phyloP scores from a whole-genome alignment of 495 filamentous ascomycete species.

The Aspergillus kassunensis region DNA sequence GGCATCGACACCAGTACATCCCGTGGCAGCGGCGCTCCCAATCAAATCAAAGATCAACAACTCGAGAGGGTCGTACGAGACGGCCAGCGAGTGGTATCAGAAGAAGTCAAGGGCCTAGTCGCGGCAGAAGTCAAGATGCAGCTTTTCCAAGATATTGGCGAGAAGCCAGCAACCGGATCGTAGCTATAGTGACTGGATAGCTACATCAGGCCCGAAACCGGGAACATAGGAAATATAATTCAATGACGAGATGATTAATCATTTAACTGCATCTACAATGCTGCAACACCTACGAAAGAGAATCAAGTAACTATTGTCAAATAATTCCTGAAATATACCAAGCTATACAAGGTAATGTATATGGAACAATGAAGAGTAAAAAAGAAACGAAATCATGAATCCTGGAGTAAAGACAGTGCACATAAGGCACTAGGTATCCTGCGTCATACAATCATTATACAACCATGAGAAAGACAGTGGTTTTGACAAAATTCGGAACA shows the following conservation, averaged over 20 bases:
- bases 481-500: slow-evolving; percentile 7
- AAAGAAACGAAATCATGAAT: slow-evolving; percentile 10
- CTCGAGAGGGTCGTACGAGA: slow-evolving; percentile 78
- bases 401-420: slow-evolving; percentile 9
- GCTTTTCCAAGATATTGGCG: slow-evolving; percentile 69
- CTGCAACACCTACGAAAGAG: too few relatives aligned
- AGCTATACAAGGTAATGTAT: slow-evolving; percentile 12
- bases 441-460: slow-evolving; percentile 20
- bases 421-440: slow-evolving; percentile 11
- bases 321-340: slow-evolving; percentile 1
- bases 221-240: not conserved
- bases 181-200: not conserved
- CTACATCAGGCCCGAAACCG: too few relatives aligned
- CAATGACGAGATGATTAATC: not conserved
- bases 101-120: slow-evolving; percentile 81
- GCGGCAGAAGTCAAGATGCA: slow-evolving; percentile 79
- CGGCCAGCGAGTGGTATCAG: slow-evolving; percentile 74
- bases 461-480: slow-evolving; percentile 9
- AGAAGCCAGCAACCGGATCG: slow-evolving; percentile 4
- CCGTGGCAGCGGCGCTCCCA: slow-evolving; percentile 23
- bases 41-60: slow-evolving; percentile 51
- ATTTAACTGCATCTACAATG: too few relatives aligned
- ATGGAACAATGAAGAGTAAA: slow-evolving; percentile 8
- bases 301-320: too few relatives aligned
- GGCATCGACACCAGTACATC: slow-evolving; percentile 40